phyloP scores from a whole-genome alignment of 495 filamentous ascomycete genomes.

The Elaphomyces granulatus region DNA sequence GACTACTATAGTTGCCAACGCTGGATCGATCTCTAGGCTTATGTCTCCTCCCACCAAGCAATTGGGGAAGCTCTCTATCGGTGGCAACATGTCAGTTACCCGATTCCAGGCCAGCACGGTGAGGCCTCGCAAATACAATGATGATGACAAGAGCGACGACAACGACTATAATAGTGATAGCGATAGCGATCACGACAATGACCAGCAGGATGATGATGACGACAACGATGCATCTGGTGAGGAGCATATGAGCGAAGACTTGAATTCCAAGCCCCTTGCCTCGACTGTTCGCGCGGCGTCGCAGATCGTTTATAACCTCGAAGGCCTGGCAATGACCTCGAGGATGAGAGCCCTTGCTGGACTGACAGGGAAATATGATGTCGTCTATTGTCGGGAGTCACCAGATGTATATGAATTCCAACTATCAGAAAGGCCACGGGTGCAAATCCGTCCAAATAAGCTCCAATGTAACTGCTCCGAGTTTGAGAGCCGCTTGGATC shows the following conservation, averaged over 20 bases:
- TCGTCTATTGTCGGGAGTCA: conserved; percentile 21
- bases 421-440: conserved; percentile 20
- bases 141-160: conserved; percentile 11
- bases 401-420: conserved; percentile 24
- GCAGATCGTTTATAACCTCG: conserved; percentile 31
- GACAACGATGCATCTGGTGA: conserved; percentile 7
- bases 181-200: conserved; percentile 6
- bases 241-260: conserved; percentile 9
- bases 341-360: conserved; percentile 25
- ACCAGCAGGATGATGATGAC: conserved; percentile 11
- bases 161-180: conserved; percentile 5
- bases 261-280: conserved; percentile 3
- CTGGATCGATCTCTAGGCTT: conserved; percentile 1
- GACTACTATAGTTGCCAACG: conserved; percentile 1
- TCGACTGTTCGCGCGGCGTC: conserved; percentile 20
- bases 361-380: conserved; percentile 22
- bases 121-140: conserved; percentile 9
- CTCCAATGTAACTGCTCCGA: conserved; percentile 27
- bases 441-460: conserved; percentile 17
- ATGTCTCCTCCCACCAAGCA: conserved; percentile 30
- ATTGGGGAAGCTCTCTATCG: conserved; percentile 27
- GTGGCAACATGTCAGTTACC: conserved; percentile 18
- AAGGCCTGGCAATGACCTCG: conserved; percentile 20
- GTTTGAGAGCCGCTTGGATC: conserved; percentile 17
- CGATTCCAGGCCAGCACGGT: conserved; percentile 13